Evolutionary conservation across 2,329 filamentous ascomycete species (phyloP), one percentile per base, ranked within the genome.

Genomic region (Fusarium liriodendri): DNA sequence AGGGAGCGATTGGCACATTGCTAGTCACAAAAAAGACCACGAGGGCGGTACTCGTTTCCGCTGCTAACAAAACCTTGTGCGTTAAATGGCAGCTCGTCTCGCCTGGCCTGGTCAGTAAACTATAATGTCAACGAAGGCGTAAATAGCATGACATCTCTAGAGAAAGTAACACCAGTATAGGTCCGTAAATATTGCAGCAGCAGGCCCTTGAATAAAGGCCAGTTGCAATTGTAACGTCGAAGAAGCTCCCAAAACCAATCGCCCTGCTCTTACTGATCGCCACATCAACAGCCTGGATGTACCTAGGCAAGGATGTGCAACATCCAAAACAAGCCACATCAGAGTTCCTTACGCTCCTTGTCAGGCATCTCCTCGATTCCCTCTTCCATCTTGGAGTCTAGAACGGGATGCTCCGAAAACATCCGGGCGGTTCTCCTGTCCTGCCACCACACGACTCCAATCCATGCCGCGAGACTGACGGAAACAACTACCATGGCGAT

Each of bases 401-500:
- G 29, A 37, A 55, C 58, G 7, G 64, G 45, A 7, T 55, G 35
- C 13, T 73, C 33, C 16, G 40, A 54, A 20, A 62, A 64, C 55
- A 68, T 62, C 20, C 54, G 38, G 16, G 32, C 18, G 18, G 66
- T 74, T 38, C 63, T 38, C 40, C 55, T 70, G 22, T 62, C 71
- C 66, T 77, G 57, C 78, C 77, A 58, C 70, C 70, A 55, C 35
- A 76, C 35, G 57, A 75, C 27, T 33, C 66, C 55, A 25, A 70
- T 62, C 47, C 69, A 71, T 16, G 20, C 52, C 2, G 64, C 66
- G 33, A 76, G 58, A 27, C 40, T 38, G 20, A 71, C 37, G 6
- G 62, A 61, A 33, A 75, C 66, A 29, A 74, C 67, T 8, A 83
- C 78, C 78, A 84, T 82, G 2, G 81, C 71, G 37, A 83, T 81